Evolutionary conservation across 306 rosid genomes (phyloP), one percentile per base, ranked within the genome.

Genomic region (Quercus wislizeni): DNA sequence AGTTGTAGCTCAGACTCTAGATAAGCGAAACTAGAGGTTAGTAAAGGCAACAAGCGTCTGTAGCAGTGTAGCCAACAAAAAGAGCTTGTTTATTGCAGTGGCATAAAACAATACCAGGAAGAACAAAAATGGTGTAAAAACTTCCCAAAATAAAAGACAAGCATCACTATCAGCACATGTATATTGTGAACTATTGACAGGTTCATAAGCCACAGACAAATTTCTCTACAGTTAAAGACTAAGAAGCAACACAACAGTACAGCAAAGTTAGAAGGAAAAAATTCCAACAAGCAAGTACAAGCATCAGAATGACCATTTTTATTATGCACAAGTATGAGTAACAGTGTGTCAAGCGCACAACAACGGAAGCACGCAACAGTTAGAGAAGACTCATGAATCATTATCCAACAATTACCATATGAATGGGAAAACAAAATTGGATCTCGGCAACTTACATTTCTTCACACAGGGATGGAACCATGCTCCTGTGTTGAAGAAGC

Each of bases 391-490:
- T 46, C 14, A 74, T 6, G 19, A 27, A 27, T n/a, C 14, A 61
- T 27, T 41, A 28, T 56, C 25, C 69, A 27, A 69, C 21, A 78
- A 57, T 31, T 9, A 52, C 23, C 19, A 72, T 23, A 17, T 8
- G 68, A 38, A 55, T 8, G n/a, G 21, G 49, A 5, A 67, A 82
- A 61, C 56, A 49, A 67, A 62, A 46, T 59, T 5, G 41, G 54
- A 76, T 28, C 35, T 69, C n/a, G 28, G 38, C 41, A 76, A 84
- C 89, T 83, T 81, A 92, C 97, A 91, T 81, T 83, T 69, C 68
- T 55, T 56, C 75, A 55, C 11, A 43, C 75, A 75, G 76, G 86
- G 64, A 74, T 38, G 21, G 35, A 72, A 71, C 86, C 81, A 80
- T 58, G 62, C 90, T 83, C 89, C 90, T 35, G 54, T 41, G 54